phyloP scores from a whole-genome alignment of 1,284 basidiomycete genomes.

The Ustilago sp. region DNA sequence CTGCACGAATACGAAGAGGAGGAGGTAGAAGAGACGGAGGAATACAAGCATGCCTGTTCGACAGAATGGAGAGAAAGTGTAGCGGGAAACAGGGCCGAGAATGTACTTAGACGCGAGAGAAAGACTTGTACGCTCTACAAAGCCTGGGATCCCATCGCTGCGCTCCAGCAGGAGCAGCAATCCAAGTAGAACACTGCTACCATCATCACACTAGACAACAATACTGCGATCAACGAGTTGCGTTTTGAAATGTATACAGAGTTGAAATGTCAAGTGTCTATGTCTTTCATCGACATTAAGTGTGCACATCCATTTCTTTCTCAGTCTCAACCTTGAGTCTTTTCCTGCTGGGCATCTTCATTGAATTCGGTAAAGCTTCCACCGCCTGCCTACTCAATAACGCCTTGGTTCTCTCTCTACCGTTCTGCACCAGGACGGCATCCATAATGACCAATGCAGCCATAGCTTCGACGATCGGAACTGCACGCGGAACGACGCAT shows the following conservation, averaged over 20 bases:
- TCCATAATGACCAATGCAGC: constrained; percentile 96
- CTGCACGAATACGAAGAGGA: constrained; percentile 48
- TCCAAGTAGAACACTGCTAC: too few species aligned
- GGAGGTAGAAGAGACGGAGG: constrained; percentile 23
- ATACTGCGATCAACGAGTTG: too few species aligned
- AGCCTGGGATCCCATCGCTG: constrained; percentile 57
- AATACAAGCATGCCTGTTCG: constrained; percentile 41
- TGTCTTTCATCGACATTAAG: not conserved
- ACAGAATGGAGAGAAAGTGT: constrained; percentile 50
- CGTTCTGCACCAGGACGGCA: constrained; percentile 62
- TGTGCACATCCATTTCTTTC: not conserved
- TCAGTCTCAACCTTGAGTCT: constrained; percentile 18
- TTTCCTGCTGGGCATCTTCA: constrained; percentile 54
- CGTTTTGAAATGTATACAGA: too few species aligned
- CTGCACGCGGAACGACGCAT: constrained; percentile 93
- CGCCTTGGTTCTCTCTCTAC: constrained; percentile 35
- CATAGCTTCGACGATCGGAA: constrained; percentile 99
- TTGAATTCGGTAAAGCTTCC: constrained; percentile 58
- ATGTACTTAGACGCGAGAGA: constrained; percentile 50
- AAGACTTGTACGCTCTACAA: constrained; percentile 52
- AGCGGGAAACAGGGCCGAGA: constrained; percentile 13
- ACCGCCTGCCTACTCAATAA: constrained; percentile 45
- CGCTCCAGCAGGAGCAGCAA: constrained; percentile 13
- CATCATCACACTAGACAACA: too few species aligned
- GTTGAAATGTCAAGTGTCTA: too few species aligned